Percentiles rank a stretch among this genome's conserved stretches.
Evolutionary conservation across 352 stramenopile species (phyloP).

Genomic region (Globisporangium megalacanthum): DNA sequence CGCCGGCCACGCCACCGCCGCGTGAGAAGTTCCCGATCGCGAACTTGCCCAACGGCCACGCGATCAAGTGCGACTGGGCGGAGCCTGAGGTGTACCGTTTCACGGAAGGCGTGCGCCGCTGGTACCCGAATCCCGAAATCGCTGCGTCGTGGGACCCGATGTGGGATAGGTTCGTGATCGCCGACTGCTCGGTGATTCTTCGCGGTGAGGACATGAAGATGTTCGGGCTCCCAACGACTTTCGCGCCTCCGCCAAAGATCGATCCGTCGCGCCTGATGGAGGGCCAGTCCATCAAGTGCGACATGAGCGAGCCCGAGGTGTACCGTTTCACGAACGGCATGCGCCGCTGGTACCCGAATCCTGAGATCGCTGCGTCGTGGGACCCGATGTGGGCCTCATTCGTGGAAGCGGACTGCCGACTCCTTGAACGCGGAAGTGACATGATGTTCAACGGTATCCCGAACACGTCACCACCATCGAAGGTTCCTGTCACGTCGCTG

Average conservation of each 20-base stretch:
- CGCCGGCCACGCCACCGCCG: background rate
- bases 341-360: constrained; percentile 15
- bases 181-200: constrained; percentile 10
- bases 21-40: background rate
- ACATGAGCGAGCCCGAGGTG: constrained; percentile 1
- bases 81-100: background rate
- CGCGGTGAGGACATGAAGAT: constrained; percentile 13
- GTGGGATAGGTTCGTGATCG: constrained; percentile 8
- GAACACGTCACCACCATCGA: background rate
- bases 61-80: constrained; percentile 16
- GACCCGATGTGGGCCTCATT: constrained; percentile 13
- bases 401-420: constrained; percentile 13
- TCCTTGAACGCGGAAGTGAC: constrained; percentile 8
- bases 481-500: background rate
- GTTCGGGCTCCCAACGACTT: background rate
- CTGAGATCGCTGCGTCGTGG: constrained; percentile 19
- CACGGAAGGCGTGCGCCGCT: background rate
- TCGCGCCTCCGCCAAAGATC: background rate
- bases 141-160: constrained; percentile 23
- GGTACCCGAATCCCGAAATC: constrained; percentile 1
- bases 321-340: constrained; percentile 15
- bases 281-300: constrained; percentile 19
- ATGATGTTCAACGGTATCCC: background rate
- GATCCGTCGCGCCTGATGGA: background rate
- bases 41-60: background rate